Percentiles rank a stretch among this genome's conserved stretches.
Evolutionary conservation across 768 basidiomycete species (phyloP).

Genomic region (Calocybe cyanea): DNA sequence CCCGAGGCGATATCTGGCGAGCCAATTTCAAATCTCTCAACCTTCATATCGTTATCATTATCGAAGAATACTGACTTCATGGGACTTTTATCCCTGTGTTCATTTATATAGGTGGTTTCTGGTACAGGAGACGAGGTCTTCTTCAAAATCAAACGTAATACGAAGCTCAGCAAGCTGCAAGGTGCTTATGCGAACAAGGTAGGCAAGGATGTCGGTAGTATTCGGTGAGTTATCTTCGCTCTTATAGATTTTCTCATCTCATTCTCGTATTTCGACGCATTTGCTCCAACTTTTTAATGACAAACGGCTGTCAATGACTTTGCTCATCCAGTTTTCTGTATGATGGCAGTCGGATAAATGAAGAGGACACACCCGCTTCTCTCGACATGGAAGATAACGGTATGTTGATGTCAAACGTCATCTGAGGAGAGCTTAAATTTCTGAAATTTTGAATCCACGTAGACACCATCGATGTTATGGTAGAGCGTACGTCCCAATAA

Average conservation of each 20-base stretch:
- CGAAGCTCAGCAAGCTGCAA: conserved; percentile 89
- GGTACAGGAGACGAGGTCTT: conserved; percentile 84
- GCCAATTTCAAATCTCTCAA: background rate
- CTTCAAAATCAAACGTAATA: conserved; percentile 96
- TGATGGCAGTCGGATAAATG: conserved; percentile 81
- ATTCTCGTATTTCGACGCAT: background rate
- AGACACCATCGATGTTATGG: conserved; percentile 97
- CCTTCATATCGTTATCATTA: too few relatives aligned
- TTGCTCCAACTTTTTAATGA: background rate
- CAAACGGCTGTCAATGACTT: background rate
- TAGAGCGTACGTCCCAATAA: conserved; percentile 70
- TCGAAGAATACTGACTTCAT: background rate
- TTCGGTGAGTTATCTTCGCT: conserved; percentile 61
- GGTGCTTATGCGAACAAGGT: conserved; percentile 91
- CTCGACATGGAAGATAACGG: conserved; percentile 91
- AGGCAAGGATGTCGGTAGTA: conserved; percentile 82
- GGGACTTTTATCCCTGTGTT: background rate
- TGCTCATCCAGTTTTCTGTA: conserved; percentile 71
- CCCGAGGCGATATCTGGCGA: background rate
- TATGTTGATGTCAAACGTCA: conserved; percentile 28
- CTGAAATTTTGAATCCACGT: conserved; percentile 6
- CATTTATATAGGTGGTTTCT: conserved; percentile 56
- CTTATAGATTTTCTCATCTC: conserved; percentile 1
- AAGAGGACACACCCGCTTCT: conserved; percentile 81
- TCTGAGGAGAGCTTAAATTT: too few relatives aligned